A percentile compares a stretch with the other conserved stretches of the same genome.
phyloP scores from a whole-genome alignment of 1,139 yeast genomes.

The Geotrichum carabidarum region DNA sequence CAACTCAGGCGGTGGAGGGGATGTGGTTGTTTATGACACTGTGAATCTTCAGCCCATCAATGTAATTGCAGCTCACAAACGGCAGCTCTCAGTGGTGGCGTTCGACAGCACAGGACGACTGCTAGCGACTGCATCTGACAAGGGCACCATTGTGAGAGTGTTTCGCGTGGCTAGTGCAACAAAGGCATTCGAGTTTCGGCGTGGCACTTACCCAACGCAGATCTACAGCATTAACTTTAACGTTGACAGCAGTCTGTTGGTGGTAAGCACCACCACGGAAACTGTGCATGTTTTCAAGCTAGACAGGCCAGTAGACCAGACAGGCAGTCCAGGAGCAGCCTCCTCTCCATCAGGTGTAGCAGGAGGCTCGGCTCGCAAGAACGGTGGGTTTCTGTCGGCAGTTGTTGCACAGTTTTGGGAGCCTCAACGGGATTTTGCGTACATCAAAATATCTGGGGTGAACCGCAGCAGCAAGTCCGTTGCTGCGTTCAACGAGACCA shows the following conservation, averaged over 20 bases:
- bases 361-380: constrained; percentile 31
- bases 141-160: constrained; percentile 88
- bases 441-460: constrained; percentile 62
- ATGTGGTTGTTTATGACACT: constrained; percentile 82
- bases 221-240: constrained; percentile 80
- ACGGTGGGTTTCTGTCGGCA: constrained; percentile 57
- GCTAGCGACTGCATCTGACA: constrained; percentile 90
- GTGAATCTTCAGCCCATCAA: constrained; percentile 73
- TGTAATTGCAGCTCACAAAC: constrained; percentile 90
- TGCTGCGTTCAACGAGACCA: constrained; percentile 43
- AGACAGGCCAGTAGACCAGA: constrained; percentile 35
- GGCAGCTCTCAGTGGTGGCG: constrained; percentile 74
- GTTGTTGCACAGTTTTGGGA: constrained; percentile 81
- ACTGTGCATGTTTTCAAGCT: constrained; percentile 87
- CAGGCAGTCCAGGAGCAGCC: not conserved
- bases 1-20: constrained; percentile 56
- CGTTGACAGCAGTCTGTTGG: constrained; percentile 63
- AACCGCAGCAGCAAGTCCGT: constrained; percentile 15
- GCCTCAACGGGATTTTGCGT: constrained; percentile 86
- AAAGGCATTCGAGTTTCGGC: constrained; percentile 79
- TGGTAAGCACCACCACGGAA: constrained; percentile 85
- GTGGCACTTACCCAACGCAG: constrained; percentile 90
- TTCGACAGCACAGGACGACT: constrained; percentile 75
- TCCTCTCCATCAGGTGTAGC: constrained; percentile 47
- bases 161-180: constrained; percentile 80